These are phyloP conservation scores for Bipolaris gigantea DNA, from an alignment of 2,329 filamentous ascomycete species.

Conservation along the genomic window DNA sequence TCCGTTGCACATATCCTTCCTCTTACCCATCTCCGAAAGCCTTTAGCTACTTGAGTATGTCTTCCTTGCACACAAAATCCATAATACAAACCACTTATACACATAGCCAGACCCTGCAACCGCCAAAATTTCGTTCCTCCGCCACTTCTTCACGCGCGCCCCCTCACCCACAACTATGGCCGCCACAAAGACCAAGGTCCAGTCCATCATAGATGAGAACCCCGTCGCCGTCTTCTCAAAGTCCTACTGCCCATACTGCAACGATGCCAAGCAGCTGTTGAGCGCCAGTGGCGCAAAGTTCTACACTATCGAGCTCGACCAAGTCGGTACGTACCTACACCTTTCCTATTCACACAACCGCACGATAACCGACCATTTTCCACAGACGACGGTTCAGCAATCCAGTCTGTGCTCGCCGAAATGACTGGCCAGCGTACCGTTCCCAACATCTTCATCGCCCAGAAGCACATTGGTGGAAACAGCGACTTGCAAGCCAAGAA, in stretches of 20 bases:
- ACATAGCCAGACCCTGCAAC: constrained; percentile 14
- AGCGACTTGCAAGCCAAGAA: constrained; percentile 76
- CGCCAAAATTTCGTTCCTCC: constrained; percentile 67
- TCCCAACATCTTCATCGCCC: constrained; percentile 90
- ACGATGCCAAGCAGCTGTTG: constrained; percentile 73
- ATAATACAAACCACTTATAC: neutral
- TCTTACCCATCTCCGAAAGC: neutral
- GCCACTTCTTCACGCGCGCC: constrained; percentile 68
- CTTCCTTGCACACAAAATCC: neutral
- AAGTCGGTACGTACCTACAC: constrained; percentile 65
- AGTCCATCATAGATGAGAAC: constrained; percentile 87
- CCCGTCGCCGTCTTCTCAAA: constrained; percentile 95
- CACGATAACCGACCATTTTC: neutral
- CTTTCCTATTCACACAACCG: neutral
- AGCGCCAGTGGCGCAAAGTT: constrained; percentile 71
- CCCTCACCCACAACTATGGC: constrained; percentile 71
- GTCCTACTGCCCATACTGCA: constrained; percentile 94
- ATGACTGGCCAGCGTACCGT: constrained; percentile 85
- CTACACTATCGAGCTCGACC: constrained; percentile 78
- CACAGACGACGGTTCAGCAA: constrained; percentile 75
- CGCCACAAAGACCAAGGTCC: constrained; percentile 78
- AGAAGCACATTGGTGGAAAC: constrained; percentile 96
- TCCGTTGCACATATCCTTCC: neutral
- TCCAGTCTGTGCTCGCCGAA: constrained; percentile 81
- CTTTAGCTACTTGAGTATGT: neutral